Evolutionary conservation across 352 stramenopile genomes (phyloP), one percentile per base, ranked within the genome.

Genomic region (Globisporangium paroecandrum): DNA sequence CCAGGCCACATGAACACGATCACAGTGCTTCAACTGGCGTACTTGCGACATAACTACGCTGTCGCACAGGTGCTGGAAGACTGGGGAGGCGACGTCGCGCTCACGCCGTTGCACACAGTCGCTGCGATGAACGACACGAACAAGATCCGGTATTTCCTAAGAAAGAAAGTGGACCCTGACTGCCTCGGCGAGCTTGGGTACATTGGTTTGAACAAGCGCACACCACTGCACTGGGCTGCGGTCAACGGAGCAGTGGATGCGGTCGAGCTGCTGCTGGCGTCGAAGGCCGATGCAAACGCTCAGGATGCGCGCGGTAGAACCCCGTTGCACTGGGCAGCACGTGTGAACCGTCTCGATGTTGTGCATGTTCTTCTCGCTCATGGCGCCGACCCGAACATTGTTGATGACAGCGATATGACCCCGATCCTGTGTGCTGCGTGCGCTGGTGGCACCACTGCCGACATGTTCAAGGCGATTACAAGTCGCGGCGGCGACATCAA

Each of bases 1-100:
- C 82, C 87, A 13, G 87, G 87, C 8, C 86, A 91, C 54, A 89
- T 90, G 77, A 95, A 95, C 62, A 93, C 85, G n/a, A 85, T 95
- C 57, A 93, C 87, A 1, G 87, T 91, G 38, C 72, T 95, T 3
- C 85, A 95, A 64, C 73, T 93, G 9, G 87, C 85, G 10, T 95
- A 95, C 71, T 55, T 93, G 34, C 79, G 85, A 25, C 79, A 85
- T 15, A 93, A 94, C 69, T 95, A 94, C 60, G 83, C 84, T 4
- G 85, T 94, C 10, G 87, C 85, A 1, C 81, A 91, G 53, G 82
- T 91, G 27, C 69, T 95, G 0, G 87, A 95, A 57, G 87, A 95
- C 69, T 95, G 85, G 87, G 87, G 87, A 24, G 83, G 85, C 2
- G 87, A 95, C 32, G 77, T 95, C 10, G 85, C 87, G 9, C 74